Evolutionary conservation across 257 asterid species (phyloP), one percentile per base, ranked within the genome.

Genomic region (Cinchona pubescens): DNA sequence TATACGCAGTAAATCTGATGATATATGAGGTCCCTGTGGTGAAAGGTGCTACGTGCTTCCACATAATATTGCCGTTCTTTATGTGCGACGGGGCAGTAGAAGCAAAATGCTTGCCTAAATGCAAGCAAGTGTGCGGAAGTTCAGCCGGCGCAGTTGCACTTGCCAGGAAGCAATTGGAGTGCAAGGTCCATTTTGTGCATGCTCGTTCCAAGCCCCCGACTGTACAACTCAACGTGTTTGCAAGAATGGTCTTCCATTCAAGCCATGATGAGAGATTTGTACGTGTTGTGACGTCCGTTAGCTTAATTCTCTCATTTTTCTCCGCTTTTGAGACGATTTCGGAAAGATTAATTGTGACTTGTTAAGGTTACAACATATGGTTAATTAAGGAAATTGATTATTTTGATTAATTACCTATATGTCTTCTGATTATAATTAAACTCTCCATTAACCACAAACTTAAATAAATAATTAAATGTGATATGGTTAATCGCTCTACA

Each of bases 21-120:
- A 37, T 75, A 4, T 71, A 55, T 12, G 4, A 67, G 23, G 27
- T 72, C 27, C 18, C 72, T 60, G 25, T 14, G 37, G 71, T 9
- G 8, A 48, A 34, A 51, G 74, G 45, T 45, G 14, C 67, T 46
- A 77, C 72, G 32, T 77, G 80, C 71, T 77, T 30, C n/a, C 69
- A 77, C n/a, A 14, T 76, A 45, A 68, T 68, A 5, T 23, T 64
- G 62, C 37, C 35, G 65, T 76, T 58, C 0, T 25, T 1, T 76
- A 76, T 16, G 15, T n/a, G n/a, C 3, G 7, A 49, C 55, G 79
- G 73, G 34, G 23, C 64, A 34, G 73, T 46, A 19, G 48, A 34
- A 30, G 42, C 67, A 9, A 27, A 37, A 14, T 75, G 79, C 32
- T 59, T 23, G 27, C 56, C 75, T 2, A 30, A 66, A 21, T 76